Percentiles rank a stretch among this genome's conserved stretches.
Evolutionary conservation across 768 basidiomycete genomes (phyloP).

Genomic region (Leccinellum luteum): DNA sequence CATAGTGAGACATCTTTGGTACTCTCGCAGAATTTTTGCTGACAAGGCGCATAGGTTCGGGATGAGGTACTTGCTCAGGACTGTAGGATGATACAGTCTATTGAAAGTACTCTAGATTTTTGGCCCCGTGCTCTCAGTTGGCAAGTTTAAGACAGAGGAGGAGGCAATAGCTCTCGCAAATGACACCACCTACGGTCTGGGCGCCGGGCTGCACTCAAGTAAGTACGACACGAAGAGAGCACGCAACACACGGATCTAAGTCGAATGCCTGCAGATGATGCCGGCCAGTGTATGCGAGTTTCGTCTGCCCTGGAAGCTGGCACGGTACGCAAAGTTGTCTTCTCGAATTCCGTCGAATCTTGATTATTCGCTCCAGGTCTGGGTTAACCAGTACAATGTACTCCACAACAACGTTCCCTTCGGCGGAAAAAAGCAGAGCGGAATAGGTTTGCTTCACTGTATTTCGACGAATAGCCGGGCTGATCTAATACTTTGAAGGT

Average conservation of each 20-base stretch:
- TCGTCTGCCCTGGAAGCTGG: conserved; percentile 85
- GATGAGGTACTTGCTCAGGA: conserved; percentile 27
- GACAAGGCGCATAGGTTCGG: conserved; percentile 29
- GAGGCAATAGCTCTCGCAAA: conserved; percentile 86
- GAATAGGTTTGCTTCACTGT: conserved; percentile 52
- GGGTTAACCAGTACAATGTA: conserved; percentile 89
- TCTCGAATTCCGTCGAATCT: background rate
- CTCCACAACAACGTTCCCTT: conserved; percentile 90
- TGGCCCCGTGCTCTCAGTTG: conserved; percentile 86
- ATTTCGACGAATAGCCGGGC: background rate
- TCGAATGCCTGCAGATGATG: conserved; percentile 53
- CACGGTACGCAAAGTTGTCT: conserved; percentile 50
- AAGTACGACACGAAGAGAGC: conserved; percentile 24
- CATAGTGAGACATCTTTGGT: conserved; percentile 54
- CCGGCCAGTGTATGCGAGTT: conserved; percentile 86
- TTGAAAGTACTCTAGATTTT: conserved; percentile 63
- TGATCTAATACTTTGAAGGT: conserved; percentile 43
- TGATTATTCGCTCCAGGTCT: conserved; percentile 50
- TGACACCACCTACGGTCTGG: conserved; percentile 86
- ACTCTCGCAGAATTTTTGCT: conserved; percentile 8
- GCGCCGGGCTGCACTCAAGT: conserved; percentile 90
- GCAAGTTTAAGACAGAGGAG: conserved; percentile 81
- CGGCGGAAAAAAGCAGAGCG: conserved; percentile 92
- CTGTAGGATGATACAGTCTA: conserved; percentile 4
- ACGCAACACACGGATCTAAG: background rate